Base-by-base conservation (phyloP, 805 yeast genomes). In the Candida maris region DNA sequence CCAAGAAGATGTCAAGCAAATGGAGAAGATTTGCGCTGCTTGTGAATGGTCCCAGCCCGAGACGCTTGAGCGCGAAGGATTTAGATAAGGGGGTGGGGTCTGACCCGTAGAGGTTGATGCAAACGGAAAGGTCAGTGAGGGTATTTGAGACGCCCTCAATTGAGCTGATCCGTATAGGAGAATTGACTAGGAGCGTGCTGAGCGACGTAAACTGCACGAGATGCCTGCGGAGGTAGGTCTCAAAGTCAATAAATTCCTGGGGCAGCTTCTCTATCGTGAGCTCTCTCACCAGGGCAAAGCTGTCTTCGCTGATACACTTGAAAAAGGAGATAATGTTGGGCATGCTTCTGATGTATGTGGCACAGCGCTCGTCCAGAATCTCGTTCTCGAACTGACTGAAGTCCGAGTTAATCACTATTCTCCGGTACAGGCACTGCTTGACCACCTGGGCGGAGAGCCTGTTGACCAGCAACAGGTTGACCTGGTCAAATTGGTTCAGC, bases 211-310 rank as follows among this genome's bases (percentile, higher is more conserved):
- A 26, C 9, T 15, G 8, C 3, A 32, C 25, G 16, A 47, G 23
- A 23, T 27, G 17, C n/a, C 12, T 23, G 5, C 27, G 30, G 25
- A 54, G 30, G 19, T 39, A 36, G 5, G 30, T 27, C 27, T 56
- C 58, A 27, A 57, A 50, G 20, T 56, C 56, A 17, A 55, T 52
- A 35, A 55, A 55, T 24, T 57, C 61, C 13, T 39, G 37, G 12
- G 60, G 59, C 10, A 52, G 30, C 20, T 39, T 34, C 2, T 41
- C 41, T 3, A 56, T 50, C 4, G 30, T 22, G 15, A 57, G 38
- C 5, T 23, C 4, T 5, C 42, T 33, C 32, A 46, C 37, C 18
- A 42, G 18, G 26, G 36, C 24, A 6, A 51, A 17, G 33, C 47
- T 30, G 30, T 32, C 23, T 6, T 12, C 4, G 10, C 20, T 1